Base-by-base conservation (phyloP, 1,284 basidiomycete species). In the Rhodotorula sp. region DNA sequence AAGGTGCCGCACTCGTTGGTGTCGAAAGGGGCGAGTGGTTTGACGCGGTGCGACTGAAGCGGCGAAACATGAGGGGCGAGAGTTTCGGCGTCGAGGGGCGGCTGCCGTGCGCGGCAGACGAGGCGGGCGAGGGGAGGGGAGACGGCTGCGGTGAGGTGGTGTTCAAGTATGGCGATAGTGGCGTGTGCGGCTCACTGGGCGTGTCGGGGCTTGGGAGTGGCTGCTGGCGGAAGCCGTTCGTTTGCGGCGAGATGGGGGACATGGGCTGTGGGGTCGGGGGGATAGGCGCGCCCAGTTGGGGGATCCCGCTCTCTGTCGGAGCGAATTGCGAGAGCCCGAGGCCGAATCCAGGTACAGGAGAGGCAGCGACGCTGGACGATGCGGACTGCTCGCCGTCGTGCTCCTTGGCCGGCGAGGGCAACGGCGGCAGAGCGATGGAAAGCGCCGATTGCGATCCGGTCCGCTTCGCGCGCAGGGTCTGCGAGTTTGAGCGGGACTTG, bases 101-200 rank as follows among this genome's bases (percentile, higher is more conserved):
- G 29, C 53, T 54, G 7, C 29, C 50, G 44, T 19, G 44, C 44
- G 44, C 9, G 9, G 48, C 37, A 27, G 48, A 27, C 5, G 61
- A 27, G 2, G 58, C n/a, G 12, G 51, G 36, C 34, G 64, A 51
- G 21, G 69, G 46, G 25, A 46, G 37, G 1, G 53, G 63, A 1
- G 63, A 66, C 15, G 55, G 59, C 7, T 65, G 51, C 29, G 64
- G 64, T 3, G 64, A 66, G 5, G 64, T 66, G 12, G 64, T 66
- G 39, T 66, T 66, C 15, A 13, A 25, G 51, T 60, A 60, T 9
- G 29, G 37, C 29, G 57, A 54, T 15, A 19, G 17, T 9, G 64
- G 53, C 7, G 68, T 64, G 19, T 21, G 8, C 12, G 67, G 61
- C 39, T 61, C 41, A 39, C 22, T 55, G 19, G 37, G 67, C 9